These are phyloP conservation scores for Sphagnum fallax DNA, from an alignment of 228 moss, liverwort and hornwort genomes.

Conservation along the genomic window DNA sequence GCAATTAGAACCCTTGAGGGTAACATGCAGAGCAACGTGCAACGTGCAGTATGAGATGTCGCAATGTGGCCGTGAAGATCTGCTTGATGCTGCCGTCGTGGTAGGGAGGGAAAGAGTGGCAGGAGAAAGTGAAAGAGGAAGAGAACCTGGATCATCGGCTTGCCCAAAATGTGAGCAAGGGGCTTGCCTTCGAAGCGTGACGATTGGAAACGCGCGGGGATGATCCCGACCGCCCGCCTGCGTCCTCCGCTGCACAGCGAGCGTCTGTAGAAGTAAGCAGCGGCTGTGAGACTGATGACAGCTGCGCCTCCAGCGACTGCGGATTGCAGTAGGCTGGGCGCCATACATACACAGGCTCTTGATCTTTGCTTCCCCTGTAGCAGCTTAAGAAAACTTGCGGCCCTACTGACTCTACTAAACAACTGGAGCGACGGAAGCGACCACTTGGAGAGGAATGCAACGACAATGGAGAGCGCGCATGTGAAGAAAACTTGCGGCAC, in stretches of 20 bases:
- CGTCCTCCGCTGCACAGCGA: conserved; percentile 19
- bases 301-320: conserved; percentile 69
- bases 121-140: background rate
- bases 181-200: conserved; percentile 95
- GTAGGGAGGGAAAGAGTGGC: background rate
- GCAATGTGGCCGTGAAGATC: no score
- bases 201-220: conserved; percentile 87
- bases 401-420: no score
- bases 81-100: no score
- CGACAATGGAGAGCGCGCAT: no score
- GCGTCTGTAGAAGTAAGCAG: conserved; percentile 35
- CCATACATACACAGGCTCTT: background rate
- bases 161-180: conserved; percentile 79
- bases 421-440: no score
- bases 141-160: conserved; percentile 98
- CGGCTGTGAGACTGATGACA: conserved; percentile 34
- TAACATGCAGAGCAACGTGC: no score
- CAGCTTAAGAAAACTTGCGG: no score
- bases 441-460: no score
- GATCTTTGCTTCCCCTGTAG: no score
- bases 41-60: no score
- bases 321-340: conserved; percentile 56
- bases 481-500: no score
- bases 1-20: no score
- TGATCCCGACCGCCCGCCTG: conserved; percentile 81